Conservation (phyloP, 805 yeast species). For the Metschnikowia matae region DNA sequence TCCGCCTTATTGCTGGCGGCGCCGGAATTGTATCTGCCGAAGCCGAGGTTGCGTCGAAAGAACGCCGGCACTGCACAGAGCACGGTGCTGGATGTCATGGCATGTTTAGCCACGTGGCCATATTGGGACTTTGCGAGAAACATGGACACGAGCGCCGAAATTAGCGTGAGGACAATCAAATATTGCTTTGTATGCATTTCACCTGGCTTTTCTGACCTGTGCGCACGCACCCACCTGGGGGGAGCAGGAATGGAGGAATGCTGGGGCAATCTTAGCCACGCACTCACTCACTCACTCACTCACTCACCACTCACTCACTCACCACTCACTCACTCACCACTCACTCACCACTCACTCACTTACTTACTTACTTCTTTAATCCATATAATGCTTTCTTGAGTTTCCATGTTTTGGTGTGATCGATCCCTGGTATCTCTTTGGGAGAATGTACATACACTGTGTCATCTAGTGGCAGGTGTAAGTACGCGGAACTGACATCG, state of each 20-base stretch:
- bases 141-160: constrained; percentile 1
- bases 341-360: no score
- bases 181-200: constrained; percentile 3
- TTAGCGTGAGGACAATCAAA: not conserved
- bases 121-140: not conserved
- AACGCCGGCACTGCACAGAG: not conserved
- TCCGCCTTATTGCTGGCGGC: constrained; percentile 13
- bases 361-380: no score
- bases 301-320: no score
- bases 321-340: no score
- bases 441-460: not conserved
- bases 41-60: not conserved
- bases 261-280: no score
- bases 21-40: constrained; percentile 1
- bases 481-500: no score
- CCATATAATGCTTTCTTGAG: no score
- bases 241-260: no score
- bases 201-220: not conserved
- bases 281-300: no score
- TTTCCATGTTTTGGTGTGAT: no score
- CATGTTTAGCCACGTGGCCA: constrained; percentile 1
- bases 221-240: not conserved
- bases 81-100: not conserved
- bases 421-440: not conserved
- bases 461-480: not conserved